Percentiles rank a stretch among this genome's conserved stretches.
These are phyloP conservation scores for Cubamyces lactineus DNA, from an alignment of 768 basidiomycete genomes.

Conservation along the genomic window DNA sequence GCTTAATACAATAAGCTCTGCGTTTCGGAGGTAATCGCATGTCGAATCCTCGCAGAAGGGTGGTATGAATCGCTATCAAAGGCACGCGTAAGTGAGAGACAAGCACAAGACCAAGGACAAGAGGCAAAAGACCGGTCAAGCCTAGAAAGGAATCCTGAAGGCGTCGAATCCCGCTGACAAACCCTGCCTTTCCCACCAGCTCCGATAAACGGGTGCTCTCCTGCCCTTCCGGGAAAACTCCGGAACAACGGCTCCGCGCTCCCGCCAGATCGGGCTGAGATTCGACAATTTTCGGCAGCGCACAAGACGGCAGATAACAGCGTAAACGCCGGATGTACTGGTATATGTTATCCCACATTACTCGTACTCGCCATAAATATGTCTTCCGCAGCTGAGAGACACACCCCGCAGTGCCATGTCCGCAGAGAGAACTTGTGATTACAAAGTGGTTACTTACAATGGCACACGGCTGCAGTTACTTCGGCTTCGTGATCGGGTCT, in stretches of 20 bases:
- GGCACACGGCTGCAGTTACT: not conserved
- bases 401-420: no score
- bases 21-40: slow-evolving; percentile 14
- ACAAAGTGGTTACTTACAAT: no score
- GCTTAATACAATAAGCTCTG: slow-evolving; percentile 19
- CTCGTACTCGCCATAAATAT: no score
- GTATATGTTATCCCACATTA: no score
- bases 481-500: not conserved
- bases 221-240: not conserved
- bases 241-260: slow-evolving; percentile 3
- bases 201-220: slow-evolving; percentile 6
- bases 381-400: no score
- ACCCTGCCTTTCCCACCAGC: slow-evolving; percentile 16
- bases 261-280: no score
- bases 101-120: slow-evolving; percentile 10
- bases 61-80: slow-evolving; percentile 2
- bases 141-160: slow-evolving; percentile 17
- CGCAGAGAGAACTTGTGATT: not conserved
- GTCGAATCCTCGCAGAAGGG: not conserved
- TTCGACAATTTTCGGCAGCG: not conserved
- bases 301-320: not conserved
- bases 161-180: slow-evolving; percentile 17
- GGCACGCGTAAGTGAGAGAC: slow-evolving; percentile 3
- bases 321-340: no score
- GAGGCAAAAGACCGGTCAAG: not conserved